A percentile compares a stretch with the other conserved stretches of the same genome.
Evolutionary conservation across 228 moss, liverwort and hornwort genomes (phyloP).

Genomic region (Sphagnum magellanicum): DNA sequence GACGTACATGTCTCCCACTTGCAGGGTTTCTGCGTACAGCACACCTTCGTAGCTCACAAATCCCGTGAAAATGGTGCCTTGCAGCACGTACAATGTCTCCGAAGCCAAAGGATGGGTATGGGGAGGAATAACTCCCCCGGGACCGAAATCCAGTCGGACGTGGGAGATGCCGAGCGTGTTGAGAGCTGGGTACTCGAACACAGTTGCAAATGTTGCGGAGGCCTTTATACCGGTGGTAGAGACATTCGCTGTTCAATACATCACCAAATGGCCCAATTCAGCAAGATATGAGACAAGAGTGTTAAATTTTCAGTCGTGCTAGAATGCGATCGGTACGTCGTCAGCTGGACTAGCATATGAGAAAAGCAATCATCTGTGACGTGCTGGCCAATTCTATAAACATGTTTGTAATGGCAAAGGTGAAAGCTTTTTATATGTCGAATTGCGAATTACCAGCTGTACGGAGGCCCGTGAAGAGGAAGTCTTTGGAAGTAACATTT

Average conservation of each 20-base stretch:
- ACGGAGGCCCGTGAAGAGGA: not conserved
- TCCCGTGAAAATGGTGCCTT: conserved; percentile 16
- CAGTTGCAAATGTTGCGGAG: too few relatives aligned
- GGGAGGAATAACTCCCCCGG: conserved; percentile 25
- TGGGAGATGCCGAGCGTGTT: conserved; percentile 16
- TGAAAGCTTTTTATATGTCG: too few relatives aligned
- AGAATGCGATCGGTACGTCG: too few relatives aligned
- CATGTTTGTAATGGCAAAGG: too few relatives aligned
- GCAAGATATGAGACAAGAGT: too few relatives aligned
- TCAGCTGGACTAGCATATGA: too few relatives aligned
- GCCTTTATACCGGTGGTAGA: too few relatives aligned
- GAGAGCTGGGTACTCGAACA: conserved; percentile 1
- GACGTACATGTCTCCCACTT: conserved; percentile 6
- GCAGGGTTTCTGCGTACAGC: conserved; percentile 16
- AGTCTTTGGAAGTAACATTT: not conserved
- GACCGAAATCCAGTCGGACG: conserved; percentile 19
- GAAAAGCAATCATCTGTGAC: too few relatives aligned
- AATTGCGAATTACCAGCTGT: not conserved
- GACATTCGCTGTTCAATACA: too few relatives aligned
- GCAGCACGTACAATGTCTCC: conserved; percentile 15
- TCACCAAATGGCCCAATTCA: too few relatives aligned
- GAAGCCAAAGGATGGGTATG: conserved; percentile 34
- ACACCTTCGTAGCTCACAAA: conserved; percentile 12
- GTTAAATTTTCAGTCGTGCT: too few relatives aligned
- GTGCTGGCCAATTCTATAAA: too few relatives aligned